Conservation (phyloP, 495 filamentous ascomycete genomes). For the Penicillium lividum region DNA sequence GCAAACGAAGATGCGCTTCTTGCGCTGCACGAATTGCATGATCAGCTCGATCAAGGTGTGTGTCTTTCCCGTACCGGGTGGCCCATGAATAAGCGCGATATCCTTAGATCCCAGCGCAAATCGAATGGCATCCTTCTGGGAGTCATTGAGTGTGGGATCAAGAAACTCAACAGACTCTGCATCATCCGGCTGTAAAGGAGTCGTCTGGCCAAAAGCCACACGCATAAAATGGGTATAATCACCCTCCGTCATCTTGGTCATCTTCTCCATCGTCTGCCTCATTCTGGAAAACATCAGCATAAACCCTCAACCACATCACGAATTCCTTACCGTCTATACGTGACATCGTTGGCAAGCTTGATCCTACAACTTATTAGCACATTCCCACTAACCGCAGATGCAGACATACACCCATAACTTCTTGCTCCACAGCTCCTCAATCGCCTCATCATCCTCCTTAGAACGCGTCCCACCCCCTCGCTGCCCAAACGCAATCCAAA, state of each 20-base stretch:
- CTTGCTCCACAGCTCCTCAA: constrained; percentile 59
- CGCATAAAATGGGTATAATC: constrained; percentile 75
- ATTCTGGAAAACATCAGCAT: constrained; percentile 56
- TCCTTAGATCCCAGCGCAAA: constrained; percentile 84
- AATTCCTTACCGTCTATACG: constrained; percentile 68
- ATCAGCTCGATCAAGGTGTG: constrained; percentile 96
- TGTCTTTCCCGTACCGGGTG: constrained; percentile 95
- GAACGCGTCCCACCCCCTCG: constrained; percentile 43
- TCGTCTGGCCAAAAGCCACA: constrained; percentile 73
- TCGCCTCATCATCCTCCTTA: constrained; percentile 59
- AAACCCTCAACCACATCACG: background rate
- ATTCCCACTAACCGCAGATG: constrained; percentile 1
- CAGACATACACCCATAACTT: constrained; percentile 61
- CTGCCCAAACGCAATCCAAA: constrained; percentile 71
- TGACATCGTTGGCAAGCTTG: constrained; percentile 95
- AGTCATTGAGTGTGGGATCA: constrained; percentile 80
- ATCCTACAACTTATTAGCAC: constrained; percentile 51
- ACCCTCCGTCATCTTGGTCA: constrained; percentile 68
- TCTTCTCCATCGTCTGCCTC: constrained; percentile 81
- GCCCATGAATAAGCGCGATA: constrained; percentile 92
- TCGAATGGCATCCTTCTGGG: constrained; percentile 85
- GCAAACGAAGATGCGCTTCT: constrained; percentile 81
- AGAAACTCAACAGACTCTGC: constrained; percentile 70
- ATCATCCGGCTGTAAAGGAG: constrained; percentile 41
- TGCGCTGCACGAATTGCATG: constrained; percentile 73